Evolutionary conservation across 2,329 filamentous ascomycete species (phyloP).

Genomic region (Zasmidium angulare): DNA sequence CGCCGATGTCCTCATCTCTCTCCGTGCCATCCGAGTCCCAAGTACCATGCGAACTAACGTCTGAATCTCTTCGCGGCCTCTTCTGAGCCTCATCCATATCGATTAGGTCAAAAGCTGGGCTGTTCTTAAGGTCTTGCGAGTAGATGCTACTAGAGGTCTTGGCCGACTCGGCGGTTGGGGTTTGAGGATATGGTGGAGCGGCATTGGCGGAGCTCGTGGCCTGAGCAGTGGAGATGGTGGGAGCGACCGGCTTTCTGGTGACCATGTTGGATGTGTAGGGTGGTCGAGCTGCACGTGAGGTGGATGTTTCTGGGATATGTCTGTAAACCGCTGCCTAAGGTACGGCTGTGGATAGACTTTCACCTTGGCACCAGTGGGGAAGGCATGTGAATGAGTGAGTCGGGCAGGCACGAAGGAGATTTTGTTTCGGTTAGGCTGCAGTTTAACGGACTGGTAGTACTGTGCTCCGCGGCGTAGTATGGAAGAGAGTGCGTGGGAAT

Average conservation of each 20-base stretch:
- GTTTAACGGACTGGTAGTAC: background rate
- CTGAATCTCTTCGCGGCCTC: conserved; percentile 35
- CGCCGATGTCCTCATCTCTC: conserved; percentile 15
- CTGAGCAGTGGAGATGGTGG: conserved; percentile 41
- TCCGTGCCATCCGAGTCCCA: conserved; percentile 34
- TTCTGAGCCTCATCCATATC: conserved; percentile 31
- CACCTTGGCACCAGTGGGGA: background rate
- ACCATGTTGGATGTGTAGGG: conserved; percentile 39
- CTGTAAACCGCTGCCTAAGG: conserved; percentile 6
- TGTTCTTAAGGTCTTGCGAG: conserved; percentile 35
- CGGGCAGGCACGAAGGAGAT: background rate
- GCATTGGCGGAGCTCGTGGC: conserved; percentile 36
- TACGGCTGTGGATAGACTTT: conserved; percentile 2
- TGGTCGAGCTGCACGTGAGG: background rate
- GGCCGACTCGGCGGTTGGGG: conserved; percentile 36
- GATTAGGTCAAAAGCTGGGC: conserved; percentile 44
- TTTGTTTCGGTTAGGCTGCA: background rate
- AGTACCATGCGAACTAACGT: conserved; percentile 36
- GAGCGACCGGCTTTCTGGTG: conserved; percentile 42
- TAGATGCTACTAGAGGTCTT: conserved; percentile 31
- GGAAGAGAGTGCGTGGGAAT: background rate
- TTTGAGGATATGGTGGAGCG: conserved; percentile 48
- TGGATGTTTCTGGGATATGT: background rate
- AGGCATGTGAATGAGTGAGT: conserved; percentile 1
- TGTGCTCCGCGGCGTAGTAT: background rate